phyloP scores from a whole-genome alignment of 169 alveolate species.

The Theileria orientalis region DNA sequence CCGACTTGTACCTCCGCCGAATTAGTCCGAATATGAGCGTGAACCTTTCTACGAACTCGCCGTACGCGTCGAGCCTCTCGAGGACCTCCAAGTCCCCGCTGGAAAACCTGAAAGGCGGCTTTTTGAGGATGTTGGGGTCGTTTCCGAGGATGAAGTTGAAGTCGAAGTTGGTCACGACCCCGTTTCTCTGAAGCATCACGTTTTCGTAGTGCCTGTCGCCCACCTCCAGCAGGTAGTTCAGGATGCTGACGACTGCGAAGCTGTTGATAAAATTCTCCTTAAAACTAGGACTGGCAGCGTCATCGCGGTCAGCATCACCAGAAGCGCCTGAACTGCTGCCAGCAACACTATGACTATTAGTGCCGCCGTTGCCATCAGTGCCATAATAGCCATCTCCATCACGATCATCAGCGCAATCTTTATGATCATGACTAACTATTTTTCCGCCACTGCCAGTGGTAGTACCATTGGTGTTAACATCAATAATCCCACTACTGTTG shows the following conservation, averaged over 20 bases:
- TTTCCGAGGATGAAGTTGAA: constrained; percentile 96
- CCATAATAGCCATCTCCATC: constrained; percentile 46
- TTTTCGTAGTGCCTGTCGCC: constrained; percentile 99
- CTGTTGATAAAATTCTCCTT: constrained; percentile 88
- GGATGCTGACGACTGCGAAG: constrained; percentile 97
- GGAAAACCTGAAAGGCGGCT: constrained; percentile 70
- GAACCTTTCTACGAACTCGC: constrained; percentile 61
- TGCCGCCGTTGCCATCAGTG: constrained; percentile 57
- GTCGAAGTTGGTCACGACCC: constrained; percentile 97
- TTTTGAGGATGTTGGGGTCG: constrained; percentile 70
- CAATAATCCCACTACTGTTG: no score
- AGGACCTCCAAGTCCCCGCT: constrained; percentile 60
- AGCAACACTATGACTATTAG: constrained; percentile 53
- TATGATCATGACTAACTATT: no score
- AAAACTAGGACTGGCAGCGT: constrained; percentile 22
- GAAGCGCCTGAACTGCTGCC: constrained; percentile 21
- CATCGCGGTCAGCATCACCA: constrained; percentile 60
- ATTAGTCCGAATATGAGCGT: constrained; percentile 25
- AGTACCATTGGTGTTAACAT: no score
- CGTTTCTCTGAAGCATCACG: constrained; percentile 87
- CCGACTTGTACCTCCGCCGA: constrained; percentile 31
- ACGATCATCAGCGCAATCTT: no score
- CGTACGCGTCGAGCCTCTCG: constrained; percentile 90
- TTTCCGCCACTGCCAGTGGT: no score
- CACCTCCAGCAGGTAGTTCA: constrained; percentile 95